Conservation (phyloP, 1,139 yeast species). For the Hansenula lynferdii region DNA sequence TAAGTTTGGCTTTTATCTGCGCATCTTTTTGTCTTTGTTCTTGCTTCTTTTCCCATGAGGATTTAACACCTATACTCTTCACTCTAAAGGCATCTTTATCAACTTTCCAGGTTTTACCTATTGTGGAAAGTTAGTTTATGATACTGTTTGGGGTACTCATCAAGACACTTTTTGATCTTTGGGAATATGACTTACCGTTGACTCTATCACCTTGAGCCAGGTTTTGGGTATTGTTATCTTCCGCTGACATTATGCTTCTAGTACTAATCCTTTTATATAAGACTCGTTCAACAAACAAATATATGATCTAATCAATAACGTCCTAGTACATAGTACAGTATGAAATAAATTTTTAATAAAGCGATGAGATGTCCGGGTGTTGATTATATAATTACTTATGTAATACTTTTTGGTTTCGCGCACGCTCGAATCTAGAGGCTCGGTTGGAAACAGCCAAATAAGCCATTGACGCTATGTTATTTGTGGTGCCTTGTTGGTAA, state of each 20-base stretch:
- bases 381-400: no score
- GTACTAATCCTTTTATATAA: no score
- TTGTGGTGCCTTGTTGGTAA: no score
- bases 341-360: background rate
- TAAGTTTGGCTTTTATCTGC: slow-evolving; percentile 38
- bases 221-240: background rate
- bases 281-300: no score
- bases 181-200: slow-evolving; percentile 16
- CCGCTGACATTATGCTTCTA: background rate
- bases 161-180: no score
- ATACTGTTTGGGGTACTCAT: no score
- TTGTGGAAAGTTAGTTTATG: background rate
- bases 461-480: no score
- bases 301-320: no score
- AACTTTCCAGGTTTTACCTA: slow-evolving; percentile 54
- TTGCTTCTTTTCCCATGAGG: slow-evolving; percentile 32
- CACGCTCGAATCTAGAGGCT: no score
- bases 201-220: slow-evolving; percentile 19
- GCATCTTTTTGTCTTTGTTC: slow-evolving; percentile 34
- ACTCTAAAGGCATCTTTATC: slow-evolving; percentile 42
- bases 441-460: no score
- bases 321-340: no score
- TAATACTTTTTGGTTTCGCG: no score
- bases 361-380: slow-evolving; percentile 6
- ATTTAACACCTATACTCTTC: slow-evolving; percentile 29